phyloP scores from a whole-genome alignment of 371 early-diverging fungal genomes.

The Blakeslea trispora region DNA sequence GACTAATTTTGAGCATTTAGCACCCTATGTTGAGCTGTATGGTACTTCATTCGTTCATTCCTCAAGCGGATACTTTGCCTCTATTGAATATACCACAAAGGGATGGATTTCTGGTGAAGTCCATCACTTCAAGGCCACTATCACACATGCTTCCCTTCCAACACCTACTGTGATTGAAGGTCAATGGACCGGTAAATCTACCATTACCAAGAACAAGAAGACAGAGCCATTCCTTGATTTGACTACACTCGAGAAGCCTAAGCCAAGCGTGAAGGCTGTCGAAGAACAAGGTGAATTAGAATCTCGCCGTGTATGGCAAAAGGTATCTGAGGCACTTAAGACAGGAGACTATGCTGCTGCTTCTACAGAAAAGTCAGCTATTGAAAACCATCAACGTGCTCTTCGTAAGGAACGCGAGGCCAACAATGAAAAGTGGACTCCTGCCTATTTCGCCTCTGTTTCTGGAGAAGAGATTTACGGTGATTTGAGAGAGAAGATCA shows the following conservation, averaged over 20 bases:
- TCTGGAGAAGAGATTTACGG: conserved; percentile 49
- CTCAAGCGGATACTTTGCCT: conserved; percentile 61
- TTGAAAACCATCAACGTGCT: conserved; percentile 76
- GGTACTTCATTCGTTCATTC: conserved; percentile 72
- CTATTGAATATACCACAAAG: conserved; percentile 74
- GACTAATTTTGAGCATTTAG: conserved; percentile 15
- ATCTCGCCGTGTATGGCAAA: conserved; percentile 74
- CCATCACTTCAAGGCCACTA: conserved; percentile 74
- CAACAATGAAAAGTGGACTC: conserved; percentile 60
- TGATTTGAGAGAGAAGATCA: conserved; percentile 42
- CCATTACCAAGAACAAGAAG: conserved; percentile 49
- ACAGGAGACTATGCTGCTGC: conserved; percentile 69
- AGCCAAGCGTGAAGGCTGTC: conserved; percentile 51
- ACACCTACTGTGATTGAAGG: conserved; percentile 57
- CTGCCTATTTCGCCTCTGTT: conserved; percentile 51
- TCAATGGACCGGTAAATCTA: conserved; percentile 69
- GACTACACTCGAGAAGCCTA: conserved; percentile 44
- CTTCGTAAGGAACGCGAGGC: conserved; percentile 68
- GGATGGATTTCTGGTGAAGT: conserved; percentile 84
- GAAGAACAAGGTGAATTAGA: conserved; percentile 66
- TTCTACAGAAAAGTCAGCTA: conserved; percentile 66
- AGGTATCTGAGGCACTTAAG: conserved; percentile 69
- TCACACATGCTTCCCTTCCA: conserved; percentile 42
- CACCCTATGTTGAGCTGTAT: conserved; percentile 78
- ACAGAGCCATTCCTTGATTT: conserved; percentile 64